These are phyloP conservation scores for Monosporascus sp. DNA, from an alignment of 2,329 filamentous ascomycete genomes.

Conservation along the genomic window DNA sequence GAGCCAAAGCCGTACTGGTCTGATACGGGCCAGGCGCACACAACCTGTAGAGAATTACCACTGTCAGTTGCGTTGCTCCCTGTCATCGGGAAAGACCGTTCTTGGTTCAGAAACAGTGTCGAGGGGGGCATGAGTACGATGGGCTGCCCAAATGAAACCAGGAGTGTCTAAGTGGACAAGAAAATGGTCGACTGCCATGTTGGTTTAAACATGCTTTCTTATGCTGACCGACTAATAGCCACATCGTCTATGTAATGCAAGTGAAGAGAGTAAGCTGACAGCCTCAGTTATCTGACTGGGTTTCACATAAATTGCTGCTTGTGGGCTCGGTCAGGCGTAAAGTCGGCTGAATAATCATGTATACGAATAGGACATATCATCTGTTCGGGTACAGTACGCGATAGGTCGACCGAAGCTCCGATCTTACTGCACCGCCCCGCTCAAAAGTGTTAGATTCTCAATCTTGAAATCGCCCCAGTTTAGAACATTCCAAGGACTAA, in stretches of 20 bases:
- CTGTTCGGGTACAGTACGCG: neutral
- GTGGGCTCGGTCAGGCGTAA: no score
- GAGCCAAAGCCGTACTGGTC: conserved; percentile 37
- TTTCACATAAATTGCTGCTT: neutral
- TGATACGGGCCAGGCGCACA: conserved; percentile 38
- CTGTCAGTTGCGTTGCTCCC: neutral
- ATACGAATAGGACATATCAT: no score
- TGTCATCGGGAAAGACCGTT: neutral
- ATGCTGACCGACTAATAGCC: neutral
- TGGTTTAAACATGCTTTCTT: neutral
- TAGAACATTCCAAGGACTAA: neutral
- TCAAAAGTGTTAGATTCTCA: no score
- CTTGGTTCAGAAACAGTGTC: neutral
- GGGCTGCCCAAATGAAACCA: neutral
- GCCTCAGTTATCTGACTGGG: neutral
- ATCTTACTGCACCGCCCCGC: neutral
- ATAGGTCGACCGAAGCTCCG: neutral
- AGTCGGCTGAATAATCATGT: no score
- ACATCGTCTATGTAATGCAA: neutral
- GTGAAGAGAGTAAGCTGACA: neutral
- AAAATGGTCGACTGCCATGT: neutral
- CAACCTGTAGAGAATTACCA: conserved; percentile 22
- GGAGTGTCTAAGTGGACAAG: neutral
- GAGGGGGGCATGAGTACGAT: neutral
- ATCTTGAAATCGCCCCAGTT: no score